These are phyloP conservation scores for Neofusicoccum sp. DNA, from an alignment of 2,329 filamentous ascomycete species.

Conservation along the genomic window DNA sequence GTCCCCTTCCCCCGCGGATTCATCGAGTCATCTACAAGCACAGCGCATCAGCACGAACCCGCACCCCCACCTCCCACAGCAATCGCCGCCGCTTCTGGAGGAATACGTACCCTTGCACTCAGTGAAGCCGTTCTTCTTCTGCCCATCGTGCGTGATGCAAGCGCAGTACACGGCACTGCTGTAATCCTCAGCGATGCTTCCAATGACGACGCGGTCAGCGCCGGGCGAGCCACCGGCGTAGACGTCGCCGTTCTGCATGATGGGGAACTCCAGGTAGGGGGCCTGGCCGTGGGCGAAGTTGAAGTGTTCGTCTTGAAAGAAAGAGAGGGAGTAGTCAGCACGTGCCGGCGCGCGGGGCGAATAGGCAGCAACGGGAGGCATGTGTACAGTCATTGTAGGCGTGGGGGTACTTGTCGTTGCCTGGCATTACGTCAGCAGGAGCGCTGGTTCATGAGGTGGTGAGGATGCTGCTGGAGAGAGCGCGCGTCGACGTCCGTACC, in stretches of 20 bases:
- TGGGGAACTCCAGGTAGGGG: constrained; percentile 33
- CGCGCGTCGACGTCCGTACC: neutral
- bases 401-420: constrained; percentile 32
- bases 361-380: neutral
- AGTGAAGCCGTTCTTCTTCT: neutral
- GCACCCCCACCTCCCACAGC: neutral
- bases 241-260: constrained; percentile 24
- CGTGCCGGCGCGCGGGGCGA: neutral
- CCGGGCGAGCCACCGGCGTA: constrained; percentile 29
- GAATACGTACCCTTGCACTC: neutral
- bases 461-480: neutral
- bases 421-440: neutral
- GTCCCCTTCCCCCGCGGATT: constrained; percentile 4
- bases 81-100: no score
- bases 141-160: neutral
- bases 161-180: constrained; percentile 29
- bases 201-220: constrained; percentile 34
- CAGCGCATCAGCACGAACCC: neutral
- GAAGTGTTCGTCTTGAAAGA: constrained; percentile 27
- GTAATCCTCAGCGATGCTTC: constrained; percentile 29
- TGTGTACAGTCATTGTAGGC: constrained; percentile 30
- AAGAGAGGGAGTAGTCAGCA: neutral
- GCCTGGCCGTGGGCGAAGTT: constrained; percentile 29
- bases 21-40: neutral
- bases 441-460: no score